Evolutionary conservation across 257 asterid species (phyloP), one percentile per base, ranked within the genome.

Genomic region (Solanum microdontum): DNA sequence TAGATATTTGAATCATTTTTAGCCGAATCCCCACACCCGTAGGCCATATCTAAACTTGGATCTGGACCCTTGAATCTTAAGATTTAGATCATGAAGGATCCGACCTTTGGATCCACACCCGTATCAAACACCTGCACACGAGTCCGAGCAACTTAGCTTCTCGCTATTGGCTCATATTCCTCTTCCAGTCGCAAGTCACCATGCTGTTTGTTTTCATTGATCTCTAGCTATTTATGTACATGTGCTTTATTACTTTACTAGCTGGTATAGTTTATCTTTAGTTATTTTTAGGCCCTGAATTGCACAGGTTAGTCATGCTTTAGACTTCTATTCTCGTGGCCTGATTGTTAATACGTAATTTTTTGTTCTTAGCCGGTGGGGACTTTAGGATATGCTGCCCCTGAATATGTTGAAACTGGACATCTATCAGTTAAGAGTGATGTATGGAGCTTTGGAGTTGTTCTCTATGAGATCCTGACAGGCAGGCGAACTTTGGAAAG

Each of bases 301-400:
- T 40, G 37, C 15, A 8, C n/a, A 79, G 66, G 64, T 14, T 26
- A 80, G 66, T 15, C 68, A 80, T 80, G 24, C 40, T 45, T 28
- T 45, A 45, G 26, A 28, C 40, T 80, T 45, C 60, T 24, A 45
- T 82, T 43, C 45, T 58, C 58, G 21, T 43, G 3, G n/a, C 15
- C 33, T 23, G 39, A 74, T 39, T 34, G 34, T 32, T 77, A 24
- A 32, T 17, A 51, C 11, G 69, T 36, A 60, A 26, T 15, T 43
- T 75, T 83, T 76, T 68, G 14, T 37, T 88, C 32, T 87, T 89
- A 96, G 99, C 99, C 99, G 86, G 93, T 96, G 2, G 98, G 98
- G 72, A 96, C 99, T 23, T 88, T 92, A 23, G 99, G 99, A 33
- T 96, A 96, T 90, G 98, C 99, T 51, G 99, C 99, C 40, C 99